Evolutionary conservation across 169 alveolate genomes (phyloP).

Genomic region (Plasmodium malariae): DNA sequence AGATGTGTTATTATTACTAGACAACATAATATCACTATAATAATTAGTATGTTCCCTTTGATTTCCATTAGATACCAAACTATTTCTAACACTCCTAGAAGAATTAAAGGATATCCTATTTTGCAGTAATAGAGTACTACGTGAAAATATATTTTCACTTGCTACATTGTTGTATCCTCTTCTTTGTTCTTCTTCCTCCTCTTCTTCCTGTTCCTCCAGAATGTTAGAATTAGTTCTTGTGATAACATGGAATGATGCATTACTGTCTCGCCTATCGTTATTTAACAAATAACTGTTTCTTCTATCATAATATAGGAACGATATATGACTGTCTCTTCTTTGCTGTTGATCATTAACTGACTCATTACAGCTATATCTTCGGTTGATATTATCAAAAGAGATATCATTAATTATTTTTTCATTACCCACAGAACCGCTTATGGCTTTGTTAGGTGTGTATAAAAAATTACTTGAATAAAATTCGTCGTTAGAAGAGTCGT

Average conservation of each 20-base stretch:
- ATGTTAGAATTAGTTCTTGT: background rate
- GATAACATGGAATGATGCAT: background rate
- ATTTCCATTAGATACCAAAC: background rate
- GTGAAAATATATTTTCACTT: background rate
- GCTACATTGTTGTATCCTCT: background rate
- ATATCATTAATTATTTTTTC: slow-evolving; percentile 43
- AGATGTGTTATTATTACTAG: slow-evolving; percentile 47
- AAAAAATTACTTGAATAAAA: slow-evolving; percentile 60
- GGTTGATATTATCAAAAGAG: slow-evolving; percentile 40
- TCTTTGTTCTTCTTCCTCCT: background rate
- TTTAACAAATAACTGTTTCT: slow-evolving; percentile 28
- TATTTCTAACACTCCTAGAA: slow-evolving; percentile 21
- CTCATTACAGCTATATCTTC: slow-evolving; percentile 11
- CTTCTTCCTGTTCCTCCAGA: background rate
- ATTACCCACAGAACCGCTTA: background rate
- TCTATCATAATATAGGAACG: slow-evolving; percentile 32
- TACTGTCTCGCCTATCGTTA: slow-evolving; percentile 22
- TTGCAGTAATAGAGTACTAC: background rate
- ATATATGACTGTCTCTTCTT: slow-evolving; percentile 27
- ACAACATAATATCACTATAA: background rate
- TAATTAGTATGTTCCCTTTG: background rate
- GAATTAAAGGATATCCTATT: slow-evolving; percentile 19
- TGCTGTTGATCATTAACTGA: slow-evolving; percentile 1
- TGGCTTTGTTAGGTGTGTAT: slow-evolving; percentile 58
- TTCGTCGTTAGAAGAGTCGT: slow-evolving; percentile 67